Base-by-base conservation (phyloP, 108 stramenopile genomes). In the Fragilariopsis cylindrus region DNA sequence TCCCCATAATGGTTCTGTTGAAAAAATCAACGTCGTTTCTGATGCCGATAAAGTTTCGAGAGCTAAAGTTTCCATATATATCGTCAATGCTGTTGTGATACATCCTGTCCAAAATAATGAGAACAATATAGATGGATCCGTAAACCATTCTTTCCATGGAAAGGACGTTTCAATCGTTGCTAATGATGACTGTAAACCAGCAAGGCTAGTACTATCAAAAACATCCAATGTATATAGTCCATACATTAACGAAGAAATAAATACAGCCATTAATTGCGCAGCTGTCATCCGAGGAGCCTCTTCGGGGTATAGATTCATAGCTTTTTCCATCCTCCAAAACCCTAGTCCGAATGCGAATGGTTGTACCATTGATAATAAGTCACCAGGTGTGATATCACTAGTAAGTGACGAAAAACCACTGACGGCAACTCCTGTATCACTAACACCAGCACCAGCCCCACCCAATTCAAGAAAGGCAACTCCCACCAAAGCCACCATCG, bases 1-100 rank as follows among this genome's bases (percentile, higher is more conserved):
- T 50, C 95, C 97, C 82, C 87, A 96, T 18, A 98, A 48, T 13
- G 97, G 96, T 77, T 96, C 96, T 4, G 97, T 96, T 12, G 88
- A 87, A 42, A 96, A 88, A 41, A 98, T 89, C 40, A 98, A 74
- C 5, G 97, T 98, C 8, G 95, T 94, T 69, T 98, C 97, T 4
- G 93, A 81, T 4, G 97, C 97, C 13, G 86, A 86, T 8, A 98
- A 78, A 7, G 88, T 92, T 48, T 88, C 78, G 60, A 98, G 78
- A 3, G 97, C 97, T 21, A 91, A 13, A 11, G 93, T 96, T 85
- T 98, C 96, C 81, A 93, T 87, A 66, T 79, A 93, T 43, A 96
- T 84, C 44, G 97, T 93, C 45, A 98, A 73, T 30, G 94, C 95
- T 40, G 96, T 98, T 4, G 96, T 96, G 48, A 96, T 62, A 19